Evolutionary conservation across 345 rosid species (phyloP), one percentile per base, ranked within the genome.

Genomic region (Noccaea caerulescens): DNA sequence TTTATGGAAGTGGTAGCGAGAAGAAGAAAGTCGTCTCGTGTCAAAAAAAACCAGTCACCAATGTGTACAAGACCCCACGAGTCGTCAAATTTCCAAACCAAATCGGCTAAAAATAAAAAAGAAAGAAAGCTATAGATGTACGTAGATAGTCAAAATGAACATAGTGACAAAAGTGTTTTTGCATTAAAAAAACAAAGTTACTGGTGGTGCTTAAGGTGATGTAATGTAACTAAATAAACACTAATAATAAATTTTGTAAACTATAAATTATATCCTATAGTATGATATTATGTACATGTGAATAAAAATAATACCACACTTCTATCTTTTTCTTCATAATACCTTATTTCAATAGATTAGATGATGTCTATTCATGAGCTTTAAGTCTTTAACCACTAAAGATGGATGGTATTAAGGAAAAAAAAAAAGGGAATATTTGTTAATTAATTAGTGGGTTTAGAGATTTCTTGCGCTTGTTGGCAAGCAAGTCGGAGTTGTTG

Each of bases 401-500:
- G 30, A 61, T 50, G 8, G 27, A 10, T 25, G 39, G 11, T 14
- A 46, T 6, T n/a, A 41, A 33, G 25, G 8, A 3, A 27, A 8
- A 32, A 23, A 3, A 60, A 6, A n/a, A n/a, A n/a, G n/a, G 12
- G 25, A 36, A 52, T 3, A 72, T 45, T 64, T 37, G 44, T 41
- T 14, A 11, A 61, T 6, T 5, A 23, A 46, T 13, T 2, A 4
- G 41, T 18, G 27, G 58, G 42, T 34, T 41, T 1, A 30, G 23
- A 68, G 9, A 42, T 25, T 41, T 51, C 12, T 66, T 88, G 36
- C 66, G 68, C 72, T 81, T 73, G 89, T 80, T 78, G 83, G 79
- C 41, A 79, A 82, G 85, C 78, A 61, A 85, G 94, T 86, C 89
- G 83, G 88, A 82, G 88, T 88, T 78, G 94, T 84, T 89, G 91